Percentiles rank a stretch among this genome's conserved stretches.
Conservation (phyloP, 2,329 filamentous ascomycete genomes). For the Colletotrichum caudatum region DNA sequence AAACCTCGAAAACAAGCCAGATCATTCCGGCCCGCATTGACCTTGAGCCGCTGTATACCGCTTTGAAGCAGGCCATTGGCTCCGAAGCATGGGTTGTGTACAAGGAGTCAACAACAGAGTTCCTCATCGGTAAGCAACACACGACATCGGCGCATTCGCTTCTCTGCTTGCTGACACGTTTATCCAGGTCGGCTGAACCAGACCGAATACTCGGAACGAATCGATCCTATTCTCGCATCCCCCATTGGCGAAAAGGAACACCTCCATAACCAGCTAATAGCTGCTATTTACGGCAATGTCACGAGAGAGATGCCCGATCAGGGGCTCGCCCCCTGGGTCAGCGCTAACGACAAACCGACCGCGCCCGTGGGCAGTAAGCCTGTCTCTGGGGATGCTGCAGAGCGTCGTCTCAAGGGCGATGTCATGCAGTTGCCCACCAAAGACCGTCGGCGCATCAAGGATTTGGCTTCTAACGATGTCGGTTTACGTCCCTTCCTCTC, state of each 20-base stretch:
- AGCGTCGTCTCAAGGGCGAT: slow-evolving; percentile 74
- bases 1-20: slow-evolving; percentile 70
- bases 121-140: slow-evolving; percentile 66
- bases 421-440: slow-evolving; percentile 78
- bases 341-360: slow-evolving; percentile 75
- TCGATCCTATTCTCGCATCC: slow-evolving; percentile 71
- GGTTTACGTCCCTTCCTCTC: slow-evolving; percentile 45
- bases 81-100: slow-evolving; percentile 73
- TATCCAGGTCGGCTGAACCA: slow-evolving; percentile 71
- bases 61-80: slow-evolving; percentile 70
- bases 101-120: slow-evolving; percentile 72
- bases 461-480: slow-evolving; percentile 72
- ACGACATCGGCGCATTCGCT: slow-evolving; percentile 9
- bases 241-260: slow-evolving; percentile 70
- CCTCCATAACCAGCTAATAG: slow-evolving; percentile 75
- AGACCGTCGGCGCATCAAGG: slow-evolving; percentile 75
- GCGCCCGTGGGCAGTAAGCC: slow-evolving; percentile 69
- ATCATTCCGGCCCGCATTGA: slow-evolving; percentile 75
- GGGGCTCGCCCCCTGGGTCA: slow-evolving; percentile 77
- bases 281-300: slow-evolving; percentile 76
- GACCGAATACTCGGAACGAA: slow-evolving; percentile 67
- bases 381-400: slow-evolving; percentile 73
- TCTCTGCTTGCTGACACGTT: background rate
- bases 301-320: slow-evolving; percentile 76
- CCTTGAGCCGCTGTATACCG: slow-evolving; percentile 73